These are phyloP conservation scores for Penicillium arizonense DNA, from an alignment of 495 filamentous ascomycete genomes.

Conservation along the genomic window DNA sequence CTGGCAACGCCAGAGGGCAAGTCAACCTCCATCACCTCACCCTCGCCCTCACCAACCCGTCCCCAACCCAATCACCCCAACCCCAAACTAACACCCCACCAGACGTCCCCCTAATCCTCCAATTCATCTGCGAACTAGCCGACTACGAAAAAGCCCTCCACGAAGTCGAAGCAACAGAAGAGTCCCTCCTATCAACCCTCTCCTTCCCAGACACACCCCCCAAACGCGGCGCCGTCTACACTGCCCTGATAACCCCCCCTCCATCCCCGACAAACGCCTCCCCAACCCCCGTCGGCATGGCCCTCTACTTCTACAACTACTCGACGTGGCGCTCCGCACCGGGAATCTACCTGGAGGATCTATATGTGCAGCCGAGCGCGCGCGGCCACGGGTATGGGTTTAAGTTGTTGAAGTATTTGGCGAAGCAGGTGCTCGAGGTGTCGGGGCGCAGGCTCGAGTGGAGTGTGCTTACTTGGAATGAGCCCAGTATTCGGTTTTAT, in stretches of 20 bases:
- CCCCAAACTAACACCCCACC: conserved; percentile 6
- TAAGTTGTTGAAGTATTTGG: conserved; percentile 70
- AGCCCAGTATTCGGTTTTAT: conserved; percentile 87
- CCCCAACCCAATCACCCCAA: background rate
- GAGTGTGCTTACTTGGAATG: conserved; percentile 90
- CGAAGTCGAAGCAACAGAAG: conserved; percentile 75
- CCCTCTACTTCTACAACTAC: conserved; percentile 71
- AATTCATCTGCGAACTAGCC: conserved; percentile 84
- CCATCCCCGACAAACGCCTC: conserved; percentile 24
- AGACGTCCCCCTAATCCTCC: conserved; percentile 82
- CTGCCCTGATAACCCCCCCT: conserved; percentile 39
- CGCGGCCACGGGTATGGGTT: conserved; percentile 78
- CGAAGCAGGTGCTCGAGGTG: conserved; percentile 66
- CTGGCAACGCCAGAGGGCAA: conserved; percentile 48
- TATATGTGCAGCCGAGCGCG: conserved; percentile 73
- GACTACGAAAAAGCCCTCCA: conserved; percentile 73
- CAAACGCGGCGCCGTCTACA: conserved; percentile 42
- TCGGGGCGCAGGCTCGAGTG: conserved; percentile 81
- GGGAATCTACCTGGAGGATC: conserved; percentile 92
- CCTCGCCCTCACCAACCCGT: background rate
- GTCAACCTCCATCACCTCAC: background rate
- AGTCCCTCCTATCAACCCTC: conserved; percentile 71
- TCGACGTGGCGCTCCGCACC: conserved; percentile 83
- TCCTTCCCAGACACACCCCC: conserved; percentile 59
- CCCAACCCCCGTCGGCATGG: conserved; percentile 53